phyloP scores from a whole-genome alignment of 2,329 filamentous ascomycete genomes.

The Fusarium illudens region DNA sequence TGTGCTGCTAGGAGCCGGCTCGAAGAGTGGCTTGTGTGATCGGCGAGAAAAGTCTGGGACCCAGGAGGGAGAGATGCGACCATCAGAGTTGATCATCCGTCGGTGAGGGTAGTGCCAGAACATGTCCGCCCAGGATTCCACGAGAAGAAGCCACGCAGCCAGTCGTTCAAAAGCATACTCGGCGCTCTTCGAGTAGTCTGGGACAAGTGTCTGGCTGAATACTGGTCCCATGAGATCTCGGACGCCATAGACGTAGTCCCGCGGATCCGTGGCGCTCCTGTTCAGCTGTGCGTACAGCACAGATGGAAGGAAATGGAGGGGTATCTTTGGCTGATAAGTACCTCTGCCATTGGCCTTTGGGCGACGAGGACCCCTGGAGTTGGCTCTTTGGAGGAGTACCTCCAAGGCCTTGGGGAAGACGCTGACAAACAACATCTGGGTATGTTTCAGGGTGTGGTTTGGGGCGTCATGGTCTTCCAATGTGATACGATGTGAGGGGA shows the following conservation, averaged over 20 bases:
- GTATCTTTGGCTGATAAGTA: neutral
- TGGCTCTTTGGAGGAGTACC: neutral
- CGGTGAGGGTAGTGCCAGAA: neutral
- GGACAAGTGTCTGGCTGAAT: neutral
- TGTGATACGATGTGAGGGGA: neutral
- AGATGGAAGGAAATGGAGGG: neutral
- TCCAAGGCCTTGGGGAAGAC: neutral
- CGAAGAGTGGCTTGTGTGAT: neutral
- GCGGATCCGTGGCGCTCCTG: neutral
- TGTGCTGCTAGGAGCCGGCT: neutral
- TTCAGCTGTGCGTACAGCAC: neutral
- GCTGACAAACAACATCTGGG: neutral
- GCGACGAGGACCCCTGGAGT: neutral
- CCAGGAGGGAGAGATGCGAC: neutral
- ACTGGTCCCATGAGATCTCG: neutral
- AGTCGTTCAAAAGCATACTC: neutral
- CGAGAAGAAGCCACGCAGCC: neutral
- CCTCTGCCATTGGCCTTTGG: neutral
- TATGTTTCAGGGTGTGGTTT: neutral
- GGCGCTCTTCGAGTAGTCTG: neutral
- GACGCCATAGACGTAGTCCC: neutral
- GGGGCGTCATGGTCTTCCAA: neutral
- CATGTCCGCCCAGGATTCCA: neutral
- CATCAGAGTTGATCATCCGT: neutral
- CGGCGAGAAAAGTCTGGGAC: neutral